These are phyloP conservation scores for Bretschneidera sinensis DNA, from an alignment of 345 rosid species.

Conservation along the genomic window DNA sequence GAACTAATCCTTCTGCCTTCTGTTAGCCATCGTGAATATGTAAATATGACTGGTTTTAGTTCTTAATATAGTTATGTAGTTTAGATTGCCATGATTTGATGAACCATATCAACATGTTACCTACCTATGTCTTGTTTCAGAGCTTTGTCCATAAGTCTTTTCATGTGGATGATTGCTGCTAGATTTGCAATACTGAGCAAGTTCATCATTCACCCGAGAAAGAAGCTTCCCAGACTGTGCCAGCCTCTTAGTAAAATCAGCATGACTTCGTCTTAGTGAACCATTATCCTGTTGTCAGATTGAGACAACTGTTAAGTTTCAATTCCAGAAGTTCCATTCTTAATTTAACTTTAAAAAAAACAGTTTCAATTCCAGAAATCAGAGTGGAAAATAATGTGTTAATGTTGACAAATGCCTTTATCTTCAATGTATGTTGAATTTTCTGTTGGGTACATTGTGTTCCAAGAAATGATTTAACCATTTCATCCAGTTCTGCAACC, in stretches of 20 bases:
- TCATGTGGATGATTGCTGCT: slow-evolving; percentile 29
- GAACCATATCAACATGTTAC: not conserved
- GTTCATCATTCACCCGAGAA: slow-evolving; percentile 47
- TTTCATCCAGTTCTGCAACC: slow-evolving; percentile 65
- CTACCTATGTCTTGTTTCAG: slow-evolving; percentile 32
- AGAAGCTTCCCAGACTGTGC: slow-evolving; percentile 51
- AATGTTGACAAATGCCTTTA: slow-evolving; percentile 27
- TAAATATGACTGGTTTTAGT: not conserved
- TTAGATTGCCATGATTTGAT: too few relatives aligned
- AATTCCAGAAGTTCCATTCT: too few relatives aligned
- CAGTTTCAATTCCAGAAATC: not conserved
- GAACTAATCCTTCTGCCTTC: slow-evolving; percentile 17
- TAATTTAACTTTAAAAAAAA: too few relatives aligned
- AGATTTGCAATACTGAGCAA: slow-evolving; percentile 42
- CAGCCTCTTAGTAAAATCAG: slow-evolving; percentile 37
- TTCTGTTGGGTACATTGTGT: slow-evolving; percentile 36
- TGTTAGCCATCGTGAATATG: slow-evolving; percentile 9
- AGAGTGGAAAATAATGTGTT: not conserved
- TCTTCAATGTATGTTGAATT: slow-evolving; percentile 28
- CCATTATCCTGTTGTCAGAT: slow-evolving; percentile 40
- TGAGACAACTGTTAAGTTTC: not conserved
- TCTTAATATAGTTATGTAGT: too few relatives aligned
- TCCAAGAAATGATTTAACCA: slow-evolving; percentile 40
- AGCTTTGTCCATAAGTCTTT: slow-evolving; percentile 30
- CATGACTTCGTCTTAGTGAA: slow-evolving; percentile 26